phyloP scores from a whole-genome alignment of 2,329 filamentous ascomycete species.

The Pseudogymnoascus sp. region DNA sequence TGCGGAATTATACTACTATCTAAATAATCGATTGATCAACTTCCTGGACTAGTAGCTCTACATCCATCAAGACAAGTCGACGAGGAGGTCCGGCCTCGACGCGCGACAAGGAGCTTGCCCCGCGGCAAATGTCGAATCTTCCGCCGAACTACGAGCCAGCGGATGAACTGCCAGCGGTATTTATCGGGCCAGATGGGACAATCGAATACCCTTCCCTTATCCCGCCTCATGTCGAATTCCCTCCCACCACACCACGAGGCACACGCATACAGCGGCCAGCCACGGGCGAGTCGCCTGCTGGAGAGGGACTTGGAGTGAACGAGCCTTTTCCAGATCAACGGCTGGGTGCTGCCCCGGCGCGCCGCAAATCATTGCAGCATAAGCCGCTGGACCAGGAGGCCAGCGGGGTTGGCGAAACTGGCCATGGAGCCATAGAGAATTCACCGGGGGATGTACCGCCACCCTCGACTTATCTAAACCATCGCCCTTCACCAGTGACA shows the following conservation, averaged over 20 bases:
- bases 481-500: neutral
- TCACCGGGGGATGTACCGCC: neutral
- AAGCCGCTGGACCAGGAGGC: neutral
- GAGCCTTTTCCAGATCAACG: neutral
- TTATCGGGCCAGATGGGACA: neutral
- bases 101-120: neutral
- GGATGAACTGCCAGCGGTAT: slow-evolving; percentile 1
- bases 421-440: neutral
- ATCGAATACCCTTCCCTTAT: neutral
- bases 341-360: neutral
- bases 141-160: slow-evolving; percentile 1
- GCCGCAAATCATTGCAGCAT: neutral
- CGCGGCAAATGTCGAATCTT: neutral
- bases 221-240: slow-evolving; percentile 7
- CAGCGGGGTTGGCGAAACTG: neutral
- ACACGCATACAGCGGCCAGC: neutral
- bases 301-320: neutral
- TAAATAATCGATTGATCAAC: neutral
- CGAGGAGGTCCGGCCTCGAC: neutral
- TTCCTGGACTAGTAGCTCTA: neutral
- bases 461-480: neutral
- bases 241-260: neutral
- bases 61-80: neutral
- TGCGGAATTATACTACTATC: neutral
- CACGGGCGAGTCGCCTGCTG: neutral